phyloP scores from a whole-genome alignment of 495 filamentous ascomycete genomes.

The Annulohypoxylon nitens region DNA sequence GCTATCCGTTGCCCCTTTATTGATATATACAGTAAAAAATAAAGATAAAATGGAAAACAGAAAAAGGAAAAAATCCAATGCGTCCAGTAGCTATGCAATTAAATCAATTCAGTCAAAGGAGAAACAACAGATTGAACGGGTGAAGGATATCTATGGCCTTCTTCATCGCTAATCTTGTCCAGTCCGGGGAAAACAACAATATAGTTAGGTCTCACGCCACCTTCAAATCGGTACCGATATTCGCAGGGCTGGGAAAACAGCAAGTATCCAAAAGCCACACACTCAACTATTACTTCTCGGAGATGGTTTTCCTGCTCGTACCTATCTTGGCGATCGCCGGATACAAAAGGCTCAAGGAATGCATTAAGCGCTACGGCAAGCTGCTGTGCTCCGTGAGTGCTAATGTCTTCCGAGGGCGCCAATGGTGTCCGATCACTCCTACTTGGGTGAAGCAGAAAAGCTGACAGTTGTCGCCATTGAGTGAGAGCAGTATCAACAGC shows the following conservation, averaged over 20 bases:
- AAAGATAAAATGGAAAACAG: background rate
- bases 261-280: conserved; percentile 52
- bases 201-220: conserved; percentile 11
- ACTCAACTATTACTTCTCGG: conserved; percentile 52
- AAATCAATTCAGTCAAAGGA: conserved; percentile 38
- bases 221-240: conserved; percentile 45
- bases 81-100: conserved; percentile 2
- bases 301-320: conserved; percentile 54
- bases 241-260: conserved; percentile 54
- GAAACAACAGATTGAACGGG: conserved; percentile 41
- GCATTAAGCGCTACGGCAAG: conserved; percentile 47
- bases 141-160: conserved; percentile 41
- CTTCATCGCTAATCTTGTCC: conserved; percentile 46
- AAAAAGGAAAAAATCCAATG: conserved; percentile 4
- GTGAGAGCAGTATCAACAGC: conserved; percentile 49
- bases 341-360: conserved; percentile 53
- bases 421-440: conserved; percentile 53
- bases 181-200: conserved; percentile 51
- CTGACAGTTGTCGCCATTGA: conserved; percentile 54
- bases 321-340: conserved; percentile 41
- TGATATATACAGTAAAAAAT: conserved; percentile 5
- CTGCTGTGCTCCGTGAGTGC: conserved; percentile 48
- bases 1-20: conserved; percentile 2
- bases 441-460: conserved; percentile 52
- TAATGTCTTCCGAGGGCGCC: conserved; percentile 42